Evolutionary conservation across 2,329 filamentous ascomycete species (phyloP).

Genomic region (Epichloe sylvatica): DNA sequence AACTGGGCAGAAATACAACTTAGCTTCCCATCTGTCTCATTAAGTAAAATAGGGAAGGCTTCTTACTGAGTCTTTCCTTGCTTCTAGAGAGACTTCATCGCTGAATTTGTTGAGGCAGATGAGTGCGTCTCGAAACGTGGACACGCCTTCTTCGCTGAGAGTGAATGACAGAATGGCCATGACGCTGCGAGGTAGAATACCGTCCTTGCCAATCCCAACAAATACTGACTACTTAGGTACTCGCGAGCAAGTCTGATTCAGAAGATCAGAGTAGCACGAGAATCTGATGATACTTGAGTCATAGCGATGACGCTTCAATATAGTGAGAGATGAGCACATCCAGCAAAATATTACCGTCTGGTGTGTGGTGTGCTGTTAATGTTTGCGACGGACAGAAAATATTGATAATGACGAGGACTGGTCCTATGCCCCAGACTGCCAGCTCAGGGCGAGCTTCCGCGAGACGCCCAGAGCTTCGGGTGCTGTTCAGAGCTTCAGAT

Average conservation of each 20-base stretch:
- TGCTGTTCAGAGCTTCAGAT: background rate
- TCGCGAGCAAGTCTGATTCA: background rate
- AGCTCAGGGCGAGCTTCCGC: too few species aligned
- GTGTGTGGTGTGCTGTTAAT: background rate
- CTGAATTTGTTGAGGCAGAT: conserved; percentile 67
- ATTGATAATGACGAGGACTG: too few species aligned
- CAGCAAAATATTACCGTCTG: background rate
- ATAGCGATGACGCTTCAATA: background rate
- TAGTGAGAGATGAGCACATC: background rate
- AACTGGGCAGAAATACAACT: conserved; percentile 32
- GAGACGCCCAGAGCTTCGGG: background rate
- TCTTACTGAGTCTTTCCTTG: conserved; percentile 50
- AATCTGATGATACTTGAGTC: background rate
- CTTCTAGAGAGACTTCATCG: conserved; percentile 64
- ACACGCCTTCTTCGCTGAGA: conserved; percentile 57
- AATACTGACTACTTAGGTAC: background rate
- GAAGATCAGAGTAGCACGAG: background rate
- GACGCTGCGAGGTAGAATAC: background rate
- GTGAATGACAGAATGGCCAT: conserved; percentile 60
- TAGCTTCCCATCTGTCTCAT: background rate
- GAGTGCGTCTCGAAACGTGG: conserved; percentile 57
- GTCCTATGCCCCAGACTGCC: too few species aligned
- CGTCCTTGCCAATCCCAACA: background rate
- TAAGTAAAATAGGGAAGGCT: background rate
- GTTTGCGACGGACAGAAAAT: too few species aligned